Evolutionary conservation across 441 rosid genomes (phyloP), one percentile per base, ranked within the genome.

Genomic region (Lepidium campestre): DNA sequence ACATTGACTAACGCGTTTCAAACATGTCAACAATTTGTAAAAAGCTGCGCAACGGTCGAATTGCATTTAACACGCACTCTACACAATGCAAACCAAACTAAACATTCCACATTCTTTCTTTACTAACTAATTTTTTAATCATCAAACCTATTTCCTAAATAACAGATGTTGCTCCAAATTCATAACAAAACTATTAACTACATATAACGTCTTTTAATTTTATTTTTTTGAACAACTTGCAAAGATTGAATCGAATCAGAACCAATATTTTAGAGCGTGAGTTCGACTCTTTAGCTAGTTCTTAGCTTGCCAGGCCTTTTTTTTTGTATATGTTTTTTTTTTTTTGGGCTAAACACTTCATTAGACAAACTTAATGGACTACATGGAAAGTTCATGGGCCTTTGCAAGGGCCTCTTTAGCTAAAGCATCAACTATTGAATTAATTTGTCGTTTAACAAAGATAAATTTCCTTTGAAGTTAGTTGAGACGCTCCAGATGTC

Each of bases 11-110:
- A 60, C 45, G 65, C 65, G 52, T 61, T 67, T 46, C 18, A 73
- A 67, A 61, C 58, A 66, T 40, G 44, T 71, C 69, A 58, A 42
- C 68, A 67, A 52, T 31, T 6, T 54, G 59, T 49, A 67, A 73
- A 59, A 67, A 67, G 68, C 68, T 61, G 59, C 59, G 29, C 31
- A 54, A 67, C 59, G 73, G 73, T 61, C 73, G 58, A 61, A 67
- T 54, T 61, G 65, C 69, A 61, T 67, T 67, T 7, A 72, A 58
- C 34, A 42, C 66, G 23, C 71, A 72, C 41, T 34, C 46, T 29
- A 4, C 4, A 18, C 52, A 11, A 18, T 37, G 20, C 70, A 55
- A 66, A 59, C 50, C 72, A 23, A 65, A 64, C 60, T 13, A 49
- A 31, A 58, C 11, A 35, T 18, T 29, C 48, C 34, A 29, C 9